Conservation (phyloP, 441 rosid species). For the Cnidoscolus chayamansa region DNA sequence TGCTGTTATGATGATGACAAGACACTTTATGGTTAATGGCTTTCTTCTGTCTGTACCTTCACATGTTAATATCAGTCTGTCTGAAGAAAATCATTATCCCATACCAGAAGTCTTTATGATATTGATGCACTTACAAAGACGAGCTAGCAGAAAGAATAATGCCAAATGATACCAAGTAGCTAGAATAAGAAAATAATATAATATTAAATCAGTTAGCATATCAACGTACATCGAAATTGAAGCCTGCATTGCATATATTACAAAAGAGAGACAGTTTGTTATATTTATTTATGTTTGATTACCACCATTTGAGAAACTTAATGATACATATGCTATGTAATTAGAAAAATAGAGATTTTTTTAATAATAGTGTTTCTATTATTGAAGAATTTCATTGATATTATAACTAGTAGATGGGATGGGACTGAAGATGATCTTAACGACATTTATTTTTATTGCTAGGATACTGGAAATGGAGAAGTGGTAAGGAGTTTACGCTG, state of each 20-base stretch:
- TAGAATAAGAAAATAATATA: not conserved
- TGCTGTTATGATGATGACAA: not conserved
- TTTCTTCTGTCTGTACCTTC: not conserved
- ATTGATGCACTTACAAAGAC: not conserved
- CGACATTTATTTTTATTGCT: constrained; percentile 11
- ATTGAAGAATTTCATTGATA: no score
- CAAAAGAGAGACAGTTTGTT: not conserved
- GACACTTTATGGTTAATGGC: not conserved
- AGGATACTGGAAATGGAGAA: constrained; percentile 67
- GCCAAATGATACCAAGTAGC: not conserved
- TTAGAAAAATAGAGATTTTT: no score
- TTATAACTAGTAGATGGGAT: no score
- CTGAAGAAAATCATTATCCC: no score
- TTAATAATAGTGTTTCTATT: no score
- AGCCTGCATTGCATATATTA: no score
- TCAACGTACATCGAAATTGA: not conserved
- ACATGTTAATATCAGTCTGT: not conserved
- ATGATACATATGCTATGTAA: no score
- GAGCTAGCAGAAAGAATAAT: not conserved
- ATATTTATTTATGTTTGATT: not conserved
- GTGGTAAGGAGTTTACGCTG: constrained; percentile 62
- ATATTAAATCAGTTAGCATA: not conserved
- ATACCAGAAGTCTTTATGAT: not conserved
- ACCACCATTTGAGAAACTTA: no score
- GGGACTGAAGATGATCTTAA: not conserved